Evolutionary conservation across 257 asterid species (phyloP).

Genomic region (Scutellaria galericulata): DNA sequence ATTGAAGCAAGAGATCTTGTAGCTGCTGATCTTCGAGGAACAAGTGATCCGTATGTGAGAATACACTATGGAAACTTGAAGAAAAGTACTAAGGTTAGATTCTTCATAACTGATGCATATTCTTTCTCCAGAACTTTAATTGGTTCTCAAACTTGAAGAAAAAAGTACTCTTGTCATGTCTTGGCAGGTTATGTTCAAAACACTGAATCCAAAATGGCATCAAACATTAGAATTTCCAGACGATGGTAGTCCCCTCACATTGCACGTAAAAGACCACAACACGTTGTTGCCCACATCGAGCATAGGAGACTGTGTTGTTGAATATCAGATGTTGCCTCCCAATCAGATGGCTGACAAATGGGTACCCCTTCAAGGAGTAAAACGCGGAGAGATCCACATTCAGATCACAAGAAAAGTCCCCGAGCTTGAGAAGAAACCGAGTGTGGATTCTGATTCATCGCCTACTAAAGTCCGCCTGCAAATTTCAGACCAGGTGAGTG

Average conservation of each 20-base stretch:
- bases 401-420: slow-evolving; percentile 82
- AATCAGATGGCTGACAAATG: slow-evolving; percentile 89
- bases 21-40: slow-evolving; percentile 98
- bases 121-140: neutral
- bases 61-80: slow-evolving; percentile 87
- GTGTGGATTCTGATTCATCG: slow-evolving; percentile 59
- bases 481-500: slow-evolving; percentile 68
- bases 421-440: slow-evolving; percentile 65
- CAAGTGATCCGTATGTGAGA: slow-evolving; percentile 96
- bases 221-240: slow-evolving; percentile 93
- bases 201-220: slow-evolving; percentile 87
- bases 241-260: slow-evolving; percentile 75
- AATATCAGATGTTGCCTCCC: slow-evolving; percentile 84
- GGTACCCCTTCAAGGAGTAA: slow-evolving; percentile 97
- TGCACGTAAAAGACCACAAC: slow-evolving; percentile 94
- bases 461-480: slow-evolving; percentile 60
- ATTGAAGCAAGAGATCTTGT: slow-evolving; percentile 92
- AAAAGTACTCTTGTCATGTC: slow-evolving; percentile 1
- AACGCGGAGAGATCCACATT: slow-evolving; percentile 85
- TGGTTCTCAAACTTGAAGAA: too few species aligned
- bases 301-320: slow-evolving; percentile 87
- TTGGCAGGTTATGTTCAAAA: slow-evolving; percentile 70
- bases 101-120: neutral
- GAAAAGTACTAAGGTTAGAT: slow-evolving; percentile 83
- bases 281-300: slow-evolving; percentile 72